Evolutionary conservation across 129 eudicot species (phyloP).

Genomic region (Calendula officinalis): DNA sequence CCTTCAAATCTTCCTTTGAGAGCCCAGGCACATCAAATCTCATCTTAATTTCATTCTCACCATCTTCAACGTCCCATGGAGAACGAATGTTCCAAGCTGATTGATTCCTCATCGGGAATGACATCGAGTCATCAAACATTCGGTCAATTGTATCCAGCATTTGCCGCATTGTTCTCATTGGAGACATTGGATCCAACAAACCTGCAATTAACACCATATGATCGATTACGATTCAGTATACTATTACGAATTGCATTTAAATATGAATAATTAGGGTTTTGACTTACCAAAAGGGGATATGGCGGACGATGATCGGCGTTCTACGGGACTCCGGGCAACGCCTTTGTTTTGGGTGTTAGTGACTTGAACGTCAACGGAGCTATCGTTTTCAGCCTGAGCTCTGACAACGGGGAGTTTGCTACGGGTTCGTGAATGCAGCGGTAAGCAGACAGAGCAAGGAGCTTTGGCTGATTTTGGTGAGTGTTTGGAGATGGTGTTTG

Average conservation of each 20-base stretch:
- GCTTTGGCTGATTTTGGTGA: slow-evolving; percentile 26
- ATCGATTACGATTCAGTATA: background rate
- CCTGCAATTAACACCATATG: slow-evolving; percentile 34
- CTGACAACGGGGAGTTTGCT: background rate
- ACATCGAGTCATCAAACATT: slow-evolving; percentile 55
- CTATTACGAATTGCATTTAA: background rate
- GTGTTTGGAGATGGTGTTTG: slow-evolving; percentile 12
- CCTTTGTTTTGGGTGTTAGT: slow-evolving; percentile 26
- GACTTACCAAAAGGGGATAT: slow-evolving; percentile 38
- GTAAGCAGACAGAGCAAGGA: slow-evolving; percentile 37
- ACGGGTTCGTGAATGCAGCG: slow-evolving; percentile 18
- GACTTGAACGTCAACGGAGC: slow-evolving; percentile 51
- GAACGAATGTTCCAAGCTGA: slow-evolving; percentile 41
- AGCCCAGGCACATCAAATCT: slow-evolving; percentile 84
- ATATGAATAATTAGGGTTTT: background rate
- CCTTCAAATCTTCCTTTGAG: slow-evolving; percentile 71
- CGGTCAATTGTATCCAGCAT: slow-evolving; percentile 71
- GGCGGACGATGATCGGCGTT: slow-evolving; percentile 29
- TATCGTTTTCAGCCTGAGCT: slow-evolving; percentile 49
- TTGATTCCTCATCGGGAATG: slow-evolving; percentile 35
- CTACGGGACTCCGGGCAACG: background rate
- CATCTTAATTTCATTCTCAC: slow-evolving; percentile 66
- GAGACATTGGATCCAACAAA: slow-evolving; percentile 61
- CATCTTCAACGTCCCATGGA: slow-evolving; percentile 73
- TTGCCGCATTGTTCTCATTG: slow-evolving; percentile 75